These are phyloP conservation scores for Glycine soja DNA, from an alignment of 306 rosid species.

Conservation along the genomic window DNA sequence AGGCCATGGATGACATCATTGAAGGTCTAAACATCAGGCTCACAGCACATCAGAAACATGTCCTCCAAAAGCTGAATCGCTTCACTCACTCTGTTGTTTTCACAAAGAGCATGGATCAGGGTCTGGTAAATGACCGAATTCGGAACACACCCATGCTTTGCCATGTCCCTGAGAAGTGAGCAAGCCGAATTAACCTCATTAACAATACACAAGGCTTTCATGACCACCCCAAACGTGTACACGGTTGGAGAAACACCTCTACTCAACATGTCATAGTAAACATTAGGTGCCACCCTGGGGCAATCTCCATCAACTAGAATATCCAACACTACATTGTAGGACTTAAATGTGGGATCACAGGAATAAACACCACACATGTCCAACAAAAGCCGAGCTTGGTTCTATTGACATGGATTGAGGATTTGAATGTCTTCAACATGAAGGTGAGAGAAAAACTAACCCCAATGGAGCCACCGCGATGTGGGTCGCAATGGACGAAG, in stretches of 20 bases:
- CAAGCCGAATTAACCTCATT: conserved; percentile 89
- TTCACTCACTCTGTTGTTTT: conserved; percentile 69
- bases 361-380: conserved; percentile 79
- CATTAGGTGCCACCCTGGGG: conserved; percentile 70
- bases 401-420: conserved; percentile 45
- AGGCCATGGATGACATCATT: conserved; percentile 83
- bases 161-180: conserved; percentile 85
- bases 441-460: conserved; percentile 39
- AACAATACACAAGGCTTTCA: conserved; percentile 81
- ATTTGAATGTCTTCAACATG: conserved; percentile 58
- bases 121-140: conserved; percentile 88
- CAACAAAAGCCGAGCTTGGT: conserved; percentile 67
- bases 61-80: conserved; percentile 83
- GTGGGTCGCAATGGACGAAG: neutral
- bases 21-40: conserved; percentile 91
- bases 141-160: conserved; percentile 90
- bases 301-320: conserved; percentile 77
- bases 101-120: conserved; percentile 77
- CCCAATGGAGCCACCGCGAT: conserved; percentile 4
- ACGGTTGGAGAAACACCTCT: conserved; percentile 78
- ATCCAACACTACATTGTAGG: conserved; percentile 84
- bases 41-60: conserved; percentile 91
- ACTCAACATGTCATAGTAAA: conserved; percentile 88
- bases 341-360: conserved; percentile 71
- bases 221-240: conserved; percentile 75